Evolutionary conservation across 352 stramenopile genomes (phyloP).

Genomic region (Thraustotheca clavata): DNA sequence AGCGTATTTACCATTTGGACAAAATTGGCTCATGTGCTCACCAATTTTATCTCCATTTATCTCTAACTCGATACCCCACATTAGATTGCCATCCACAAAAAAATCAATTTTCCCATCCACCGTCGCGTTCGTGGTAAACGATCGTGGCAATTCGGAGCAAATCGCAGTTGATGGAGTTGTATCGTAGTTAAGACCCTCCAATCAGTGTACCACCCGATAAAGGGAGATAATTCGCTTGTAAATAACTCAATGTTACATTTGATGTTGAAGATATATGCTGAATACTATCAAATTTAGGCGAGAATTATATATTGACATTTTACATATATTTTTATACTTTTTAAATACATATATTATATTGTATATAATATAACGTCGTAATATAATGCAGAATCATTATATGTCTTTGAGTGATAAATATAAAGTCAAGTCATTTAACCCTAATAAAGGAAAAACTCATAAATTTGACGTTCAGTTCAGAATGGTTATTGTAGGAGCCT

Average conservation of each 20-base stretch:
- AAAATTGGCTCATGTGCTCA: no score
- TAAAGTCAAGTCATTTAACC: slow-evolving; percentile 6
- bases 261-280: slow-evolving; percentile 12
- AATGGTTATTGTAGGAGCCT: not conserved
- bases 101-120: no score
- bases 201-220: not conserved
- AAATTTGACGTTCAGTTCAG: not conserved
- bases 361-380: slow-evolving; percentile 10
- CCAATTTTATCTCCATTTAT: no score
- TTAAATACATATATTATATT: slow-evolving; percentile 15
- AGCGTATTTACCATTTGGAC: no score
- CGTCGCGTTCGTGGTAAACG: no score
- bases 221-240: slow-evolving; percentile 11
- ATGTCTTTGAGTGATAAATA: not conserved
- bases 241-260: not conserved
- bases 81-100: no score
- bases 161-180: no score
- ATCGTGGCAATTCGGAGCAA: no score
- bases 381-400: slow-evolving; percentile 11
- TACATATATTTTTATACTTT: slow-evolving; percentile 10
- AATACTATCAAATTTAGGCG: slow-evolving; percentile 9
- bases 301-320: slow-evolving; percentile 13
- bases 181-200: no score
- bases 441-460: not conserved
- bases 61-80: no score